Conservation (phyloP, 2,329 filamentous ascomycete species). For the Fusarium sp. region DNA sequence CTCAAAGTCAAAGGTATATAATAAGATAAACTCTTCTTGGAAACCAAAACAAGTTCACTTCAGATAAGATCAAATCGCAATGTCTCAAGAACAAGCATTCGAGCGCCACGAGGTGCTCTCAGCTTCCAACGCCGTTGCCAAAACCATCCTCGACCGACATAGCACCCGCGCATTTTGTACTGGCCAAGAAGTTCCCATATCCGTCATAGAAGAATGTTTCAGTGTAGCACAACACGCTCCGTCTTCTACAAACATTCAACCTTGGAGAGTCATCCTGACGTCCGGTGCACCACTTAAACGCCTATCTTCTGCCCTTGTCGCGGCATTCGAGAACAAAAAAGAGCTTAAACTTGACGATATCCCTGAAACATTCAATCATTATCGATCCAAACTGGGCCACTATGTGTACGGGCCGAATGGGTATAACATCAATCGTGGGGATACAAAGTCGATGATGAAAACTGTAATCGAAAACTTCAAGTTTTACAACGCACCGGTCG, state of each 20-base stretch:
- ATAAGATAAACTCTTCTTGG: too few species aligned
- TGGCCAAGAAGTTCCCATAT: conserved; percentile 2
- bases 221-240: conserved; percentile 28
- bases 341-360: conserved; percentile 6
- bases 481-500: conserved; percentile 35
- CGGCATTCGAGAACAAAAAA: not conserved
- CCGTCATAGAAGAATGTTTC: conserved; percentile 10
- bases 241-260: conserved; percentile 28
- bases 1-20: too few species aligned
- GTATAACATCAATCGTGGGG: conserved; percentile 26
- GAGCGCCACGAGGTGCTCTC: conserved; percentile 3
- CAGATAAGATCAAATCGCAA: not conserved
- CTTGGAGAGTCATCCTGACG: conserved; percentile 16
- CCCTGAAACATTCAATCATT: conserved; percentile 24
- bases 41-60: too few species aligned
- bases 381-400: conserved; percentile 32
- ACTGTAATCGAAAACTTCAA: conserved; percentile 31
- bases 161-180: conserved; percentile 28
- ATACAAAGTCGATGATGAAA: conserved; percentile 18
- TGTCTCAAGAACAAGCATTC: conserved; percentile 12
- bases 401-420: conserved; percentile 32
- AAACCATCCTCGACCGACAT: conserved; percentile 7
- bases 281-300: conserved; percentile 16
- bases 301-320: not conserved
- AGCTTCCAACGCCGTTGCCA: conserved; percentile 1